A percentile compares a stretch with the other conserved stretches of the same genome.
Conservation (phyloP, 2,329 filamentous ascomycete species). For the Fusarium nodosum region DNA sequence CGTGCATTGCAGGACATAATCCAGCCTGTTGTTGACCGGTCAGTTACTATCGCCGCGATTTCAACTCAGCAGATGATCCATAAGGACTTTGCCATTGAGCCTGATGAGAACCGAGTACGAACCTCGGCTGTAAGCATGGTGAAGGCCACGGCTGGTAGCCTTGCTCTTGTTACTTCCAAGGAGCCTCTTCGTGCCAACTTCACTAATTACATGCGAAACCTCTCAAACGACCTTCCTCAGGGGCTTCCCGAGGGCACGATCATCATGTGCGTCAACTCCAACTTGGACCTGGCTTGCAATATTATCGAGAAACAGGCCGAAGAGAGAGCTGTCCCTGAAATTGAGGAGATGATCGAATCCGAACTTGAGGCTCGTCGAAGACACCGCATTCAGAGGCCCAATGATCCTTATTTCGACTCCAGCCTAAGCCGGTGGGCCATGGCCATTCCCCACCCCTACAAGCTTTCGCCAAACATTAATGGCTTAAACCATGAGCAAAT, state of each 20-base stretch:
- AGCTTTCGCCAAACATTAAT: slow-evolving; percentile 75
- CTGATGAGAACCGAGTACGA: slow-evolving; percentile 87
- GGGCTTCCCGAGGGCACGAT: slow-evolving; percentile 94
- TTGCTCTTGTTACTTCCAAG: slow-evolving; percentile 98
- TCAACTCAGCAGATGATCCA: slow-evolving; percentile 95
- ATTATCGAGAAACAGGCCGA: slow-evolving; percentile 97
- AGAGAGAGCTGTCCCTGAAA: slow-evolving; percentile 91
- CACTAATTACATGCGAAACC: slow-evolving; percentile 89
- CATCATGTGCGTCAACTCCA: slow-evolving; percentile 98
- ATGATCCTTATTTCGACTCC: slow-evolving; percentile 86
- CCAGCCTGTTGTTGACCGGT: slow-evolving; percentile 95
- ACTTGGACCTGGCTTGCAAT: slow-evolving; percentile 91
- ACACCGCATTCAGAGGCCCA: slow-evolving; percentile 80
- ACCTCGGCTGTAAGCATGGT: slow-evolving; percentile 93
- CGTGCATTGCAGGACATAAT: slow-evolving; percentile 97
- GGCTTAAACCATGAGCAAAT: slow-evolving; percentile 93
- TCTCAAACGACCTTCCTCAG: slow-evolving; percentile 78
- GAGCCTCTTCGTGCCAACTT: slow-evolving; percentile 97
- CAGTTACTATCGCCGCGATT: slow-evolving; percentile 97
- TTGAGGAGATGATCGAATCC: slow-evolving; percentile 90
- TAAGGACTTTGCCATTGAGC: slow-evolving; percentile 96
- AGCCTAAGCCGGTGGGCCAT: slow-evolving; percentile 90
- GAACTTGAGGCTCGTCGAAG: slow-evolving; percentile 83
- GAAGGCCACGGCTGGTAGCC: slow-evolving; percentile 90
- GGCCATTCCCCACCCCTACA: slow-evolving; percentile 94